These are phyloP conservation scores for Periconia sp. DNA, from an alignment of 2,329 filamentous ascomycete genomes.

Conservation along the genomic window DNA sequence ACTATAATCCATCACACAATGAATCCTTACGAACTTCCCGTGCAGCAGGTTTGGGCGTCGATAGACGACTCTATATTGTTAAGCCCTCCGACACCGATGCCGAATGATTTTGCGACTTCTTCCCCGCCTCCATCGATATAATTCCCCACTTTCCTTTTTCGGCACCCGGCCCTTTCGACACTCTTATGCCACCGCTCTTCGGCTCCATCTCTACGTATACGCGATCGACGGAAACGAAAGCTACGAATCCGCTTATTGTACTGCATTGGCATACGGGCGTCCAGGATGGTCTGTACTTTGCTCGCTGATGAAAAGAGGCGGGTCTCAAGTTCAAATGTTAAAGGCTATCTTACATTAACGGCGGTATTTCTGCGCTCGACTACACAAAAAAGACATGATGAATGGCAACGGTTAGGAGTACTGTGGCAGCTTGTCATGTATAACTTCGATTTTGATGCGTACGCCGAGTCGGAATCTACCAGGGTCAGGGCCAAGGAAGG, in stretches of 20 bases:
- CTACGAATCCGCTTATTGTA: constrained; percentile 14
- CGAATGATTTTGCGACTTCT: constrained; percentile 32
- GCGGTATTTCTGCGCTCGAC: constrained; percentile 3
- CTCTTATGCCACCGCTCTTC: constrained; percentile 27
- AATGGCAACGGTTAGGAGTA: constrained; percentile 1
- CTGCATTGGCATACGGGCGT: constrained; percentile 12
- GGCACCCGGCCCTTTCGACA: constrained; percentile 29
- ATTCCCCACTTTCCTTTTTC: constrained; percentile 34
- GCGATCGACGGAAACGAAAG: constrained; percentile 15
- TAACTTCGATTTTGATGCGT: constrained; percentile 1
- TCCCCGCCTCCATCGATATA: constrained; percentile 34
- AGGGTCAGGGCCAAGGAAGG: background rate
- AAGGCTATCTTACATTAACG: constrained; percentile 8
- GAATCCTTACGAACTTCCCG: constrained; percentile 50
- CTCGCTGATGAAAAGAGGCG: constrained; percentile 20
- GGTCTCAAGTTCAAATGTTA: background rate
- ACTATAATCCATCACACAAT: constrained; percentile 57
- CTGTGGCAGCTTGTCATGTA: constrained; percentile 8
- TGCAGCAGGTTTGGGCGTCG: constrained; percentile 93
- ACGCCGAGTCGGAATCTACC: background rate
- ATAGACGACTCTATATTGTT: constrained; percentile 55
- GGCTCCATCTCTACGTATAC: constrained; percentile 12
- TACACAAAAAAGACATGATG: constrained; percentile 7
- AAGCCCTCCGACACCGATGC: constrained; percentile 36
- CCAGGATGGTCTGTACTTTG: constrained; percentile 14